Base-by-base conservation (phyloP, 1,284 basidiomycete genomes). In the Sporisorium exsertum region DNA sequence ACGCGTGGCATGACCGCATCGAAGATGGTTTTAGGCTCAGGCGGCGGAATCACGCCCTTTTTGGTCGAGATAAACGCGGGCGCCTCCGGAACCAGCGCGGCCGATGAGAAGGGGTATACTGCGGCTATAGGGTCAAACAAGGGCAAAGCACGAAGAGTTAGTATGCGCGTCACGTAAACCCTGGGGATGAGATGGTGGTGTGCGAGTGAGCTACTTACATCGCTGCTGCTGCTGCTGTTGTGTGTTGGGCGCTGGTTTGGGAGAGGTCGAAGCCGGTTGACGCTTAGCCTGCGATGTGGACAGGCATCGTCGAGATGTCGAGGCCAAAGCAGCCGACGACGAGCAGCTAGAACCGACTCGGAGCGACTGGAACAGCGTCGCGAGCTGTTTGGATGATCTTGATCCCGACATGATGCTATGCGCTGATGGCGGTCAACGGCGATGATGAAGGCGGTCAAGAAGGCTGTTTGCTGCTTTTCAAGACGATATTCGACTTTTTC, bases 1-100 rank as follows among this genome's bases (percentile, higher is more conserved):
- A 81, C 75, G 27, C 74, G 72, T 2, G 77, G 75, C 75, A 85
- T 79, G 27, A 83, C 78, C 18, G 69, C 81, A 24, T 72, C 62
- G 50, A 64, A 71, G 45, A 68, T 60, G 46, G 68, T 55, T 40
- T 76, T 81, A 45, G 74, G 58, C 32, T 45, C 35, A 0, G 79
- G 80, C 2, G 74, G 77, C 15, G 81, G 70, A 4, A 72, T 64
- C 49, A 70, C 51, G 53, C 58, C 58, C 22, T 58, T 37, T 37
- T 71, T 71, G 53, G 72, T 75, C 2, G 72, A 75, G 32, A 71
- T 57, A 35, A 75, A 75, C 2, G 53, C 47, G 15, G 67, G 67
- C 7, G 64, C 61, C 0, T 67, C 54, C 3, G 77, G 78, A 10
- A 76, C 63, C 2, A 79, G 50, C 6, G 81, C 79, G 9, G 77